Percentiles rank a stretch among this genome's conserved stretches.
phyloP scores from a whole-genome alignment of 1,139 yeast species.

The Kodamaea ohmeri region DNA sequence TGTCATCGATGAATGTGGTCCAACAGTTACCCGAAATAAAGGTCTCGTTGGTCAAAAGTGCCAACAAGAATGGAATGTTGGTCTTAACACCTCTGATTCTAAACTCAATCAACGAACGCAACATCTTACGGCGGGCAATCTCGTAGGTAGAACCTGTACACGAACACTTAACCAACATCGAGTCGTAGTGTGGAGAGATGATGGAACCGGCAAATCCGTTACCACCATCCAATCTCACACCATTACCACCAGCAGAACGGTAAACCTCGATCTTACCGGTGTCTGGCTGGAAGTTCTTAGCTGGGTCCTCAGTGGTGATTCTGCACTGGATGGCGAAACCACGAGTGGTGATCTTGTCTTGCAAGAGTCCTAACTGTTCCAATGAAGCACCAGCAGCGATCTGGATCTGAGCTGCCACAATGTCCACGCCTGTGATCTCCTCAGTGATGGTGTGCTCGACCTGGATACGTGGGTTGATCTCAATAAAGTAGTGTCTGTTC shows the following conservation, averaged over 20 bases:
- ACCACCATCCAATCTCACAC: slow-evolving; percentile 98
- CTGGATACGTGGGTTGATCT: slow-evolving; percentile 97
- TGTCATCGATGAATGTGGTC: slow-evolving; percentile 98
- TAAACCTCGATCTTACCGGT: slow-evolving; percentile 98
- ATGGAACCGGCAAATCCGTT: slow-evolving; percentile 99
- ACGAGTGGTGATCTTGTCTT: slow-evolving; percentile 90
- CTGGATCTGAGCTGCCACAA: slow-evolving; percentile 98
- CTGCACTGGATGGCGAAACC: slow-evolving; percentile 99
- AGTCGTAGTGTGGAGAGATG: slow-evolving; percentile 96
- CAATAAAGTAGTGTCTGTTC: slow-evolving; percentile 96
- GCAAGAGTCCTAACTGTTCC: slow-evolving; percentile 85
- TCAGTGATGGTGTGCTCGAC: slow-evolving; percentile 99
- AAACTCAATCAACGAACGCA: slow-evolving; percentile 93
- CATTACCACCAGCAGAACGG: slow-evolving; percentile 99
- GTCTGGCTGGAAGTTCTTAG: slow-evolving; percentile 96
- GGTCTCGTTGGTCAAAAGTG: slow-evolving; percentile 89
- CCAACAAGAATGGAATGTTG: slow-evolving; percentile 91
- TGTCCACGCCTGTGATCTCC: slow-evolving; percentile 97
- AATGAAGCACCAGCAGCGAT: slow-evolving; percentile 98
- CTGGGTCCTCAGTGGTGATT: slow-evolving; percentile 97
- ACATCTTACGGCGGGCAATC: slow-evolving; percentile 95
- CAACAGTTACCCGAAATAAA: slow-evolving; percentile 88
- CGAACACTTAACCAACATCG: slow-evolving; percentile 96
- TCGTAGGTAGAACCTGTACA: slow-evolving; percentile 96
- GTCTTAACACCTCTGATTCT: slow-evolving; percentile 99